Evolutionary conservation across 2,329 filamentous ascomycete species (phyloP).

Genomic region (Colletotrichum graminicola): DNA sequence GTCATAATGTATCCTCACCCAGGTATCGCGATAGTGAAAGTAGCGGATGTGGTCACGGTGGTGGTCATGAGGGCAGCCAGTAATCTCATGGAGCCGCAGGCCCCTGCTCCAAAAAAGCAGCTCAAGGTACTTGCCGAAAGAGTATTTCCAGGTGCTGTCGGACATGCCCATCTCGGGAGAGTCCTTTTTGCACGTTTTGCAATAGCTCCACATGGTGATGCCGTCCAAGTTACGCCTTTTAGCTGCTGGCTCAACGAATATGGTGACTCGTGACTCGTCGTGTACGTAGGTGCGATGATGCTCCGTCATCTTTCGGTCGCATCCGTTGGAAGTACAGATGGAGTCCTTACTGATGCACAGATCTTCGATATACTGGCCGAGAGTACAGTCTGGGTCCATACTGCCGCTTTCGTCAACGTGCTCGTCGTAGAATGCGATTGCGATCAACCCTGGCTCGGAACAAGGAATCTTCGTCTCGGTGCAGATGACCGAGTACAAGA

Average conservation of each 20-base stretch:
- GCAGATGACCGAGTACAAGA: conserved; percentile 93
- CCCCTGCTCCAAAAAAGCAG: conserved; percentile 95
- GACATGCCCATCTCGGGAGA: conserved; percentile 94
- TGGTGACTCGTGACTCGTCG: conserved; percentile 91
- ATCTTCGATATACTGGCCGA: conserved; percentile 96
- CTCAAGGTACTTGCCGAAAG: conserved; percentile 98
- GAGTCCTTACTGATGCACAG: conserved; percentile 81
- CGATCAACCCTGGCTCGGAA: conserved; percentile 88
- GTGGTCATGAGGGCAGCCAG: conserved; percentile 88
- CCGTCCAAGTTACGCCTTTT: conserved; percentile 67
- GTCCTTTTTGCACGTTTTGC: conserved; percentile 91
- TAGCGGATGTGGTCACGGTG: conserved; percentile 93
- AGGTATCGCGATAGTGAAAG: conserved; percentile 88
- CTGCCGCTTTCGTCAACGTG: conserved; percentile 73
- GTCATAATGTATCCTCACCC: conserved; percentile 92
- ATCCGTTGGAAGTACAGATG: conserved; percentile 86
- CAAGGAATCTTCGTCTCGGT: conserved; percentile 95
- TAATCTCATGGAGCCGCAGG: conserved; percentile 77
- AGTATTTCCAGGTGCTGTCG: conserved; percentile 96
- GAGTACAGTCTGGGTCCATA: conserved; percentile 87
- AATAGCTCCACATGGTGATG: conserved; percentile 98
- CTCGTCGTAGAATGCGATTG: conserved; percentile 94
- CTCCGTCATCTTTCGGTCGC: conserved; percentile 88
- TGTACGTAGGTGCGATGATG: conserved; percentile 98
- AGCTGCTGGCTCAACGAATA: conserved; percentile 77